Evolutionary conservation across 169 alveolate genomes (phyloP).

Genomic region (Perkinsus chesapeaki): DNA sequence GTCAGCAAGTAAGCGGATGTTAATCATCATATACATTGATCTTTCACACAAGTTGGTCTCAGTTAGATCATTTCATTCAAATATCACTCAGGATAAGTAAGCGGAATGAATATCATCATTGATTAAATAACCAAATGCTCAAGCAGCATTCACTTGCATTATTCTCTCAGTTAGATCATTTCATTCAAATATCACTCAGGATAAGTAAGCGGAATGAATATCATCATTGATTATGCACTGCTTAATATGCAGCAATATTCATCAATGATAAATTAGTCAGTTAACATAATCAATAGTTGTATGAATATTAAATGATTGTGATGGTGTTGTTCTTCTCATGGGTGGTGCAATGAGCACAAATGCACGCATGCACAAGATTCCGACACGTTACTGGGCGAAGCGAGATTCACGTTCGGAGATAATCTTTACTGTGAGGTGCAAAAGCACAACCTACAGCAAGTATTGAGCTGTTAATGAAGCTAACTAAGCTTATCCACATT

Average conservation of each 20-base stretch:
- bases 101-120: neutral
- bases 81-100: neutral
- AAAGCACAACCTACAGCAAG: too few species aligned
- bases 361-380: neutral
- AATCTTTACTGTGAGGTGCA: too few species aligned
- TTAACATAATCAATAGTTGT: too few species aligned
- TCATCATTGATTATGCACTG: neutral
- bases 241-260: too few species aligned
- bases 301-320: too few species aligned
- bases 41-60: neutral
- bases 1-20: neutral
- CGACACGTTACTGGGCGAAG: neutral
- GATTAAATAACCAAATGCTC: neutral
- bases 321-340: too few species aligned
- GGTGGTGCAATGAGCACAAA: neutral
- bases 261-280: too few species aligned
- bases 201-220: neutral
- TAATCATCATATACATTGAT: neutral
- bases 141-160: too few species aligned
- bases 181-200: neutral
- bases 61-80: neutral
- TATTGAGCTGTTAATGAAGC: too few species aligned
- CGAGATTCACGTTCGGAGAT: too few species aligned
- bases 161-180: neutral
- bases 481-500: too few species aligned